Percentiles rank a stretch among this genome's conserved stretches.
phyloP scores from a whole-genome alignment of 2,329 filamentous ascomycete species.

The Neophaeococcomyces mojaviensis region DNA sequence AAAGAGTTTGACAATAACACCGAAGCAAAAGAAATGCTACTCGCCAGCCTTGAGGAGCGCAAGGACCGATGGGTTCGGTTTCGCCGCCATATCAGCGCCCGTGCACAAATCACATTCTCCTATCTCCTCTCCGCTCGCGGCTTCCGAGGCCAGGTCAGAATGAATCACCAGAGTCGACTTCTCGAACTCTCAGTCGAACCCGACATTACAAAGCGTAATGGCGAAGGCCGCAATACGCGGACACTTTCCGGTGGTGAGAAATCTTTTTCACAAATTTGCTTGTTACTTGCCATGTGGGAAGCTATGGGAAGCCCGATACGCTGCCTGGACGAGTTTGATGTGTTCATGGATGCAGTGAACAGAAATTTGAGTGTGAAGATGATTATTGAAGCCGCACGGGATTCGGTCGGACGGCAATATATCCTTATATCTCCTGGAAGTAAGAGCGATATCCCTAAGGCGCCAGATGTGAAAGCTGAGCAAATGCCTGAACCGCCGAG shows the following conservation, averaged over 20 bases:
- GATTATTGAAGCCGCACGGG: conserved; percentile 82
- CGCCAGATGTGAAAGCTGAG: conserved; percentile 38
- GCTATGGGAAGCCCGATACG: conserved; percentile 94
- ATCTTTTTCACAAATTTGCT: conserved; percentile 92
- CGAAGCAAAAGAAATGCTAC: conserved; percentile 40
- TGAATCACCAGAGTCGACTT: conserved; percentile 67
- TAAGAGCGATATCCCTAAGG: conserved; percentile 48
- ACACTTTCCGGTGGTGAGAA: conserved; percentile 95
- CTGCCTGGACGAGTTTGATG: conserved; percentile 95
- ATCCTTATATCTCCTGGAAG: conserved; percentile 93
- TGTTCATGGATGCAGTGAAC: conserved; percentile 98
- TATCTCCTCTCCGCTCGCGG: conserved; percentile 83
- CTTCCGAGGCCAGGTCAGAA: conserved; percentile 72
- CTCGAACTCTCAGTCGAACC: conserved; percentile 72
- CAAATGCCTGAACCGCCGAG: background rate
- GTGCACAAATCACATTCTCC: conserved; percentile 76
- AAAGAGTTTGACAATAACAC: conserved; percentile 32
- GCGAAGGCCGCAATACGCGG: conserved; percentile 72
- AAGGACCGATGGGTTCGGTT: conserved; percentile 72
- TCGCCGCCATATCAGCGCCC: conserved; percentile 74
- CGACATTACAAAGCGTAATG: conserved; percentile 60
- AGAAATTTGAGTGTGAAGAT: conserved; percentile 86
- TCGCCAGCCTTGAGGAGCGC: conserved; percentile 59
- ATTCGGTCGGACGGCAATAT: conserved; percentile 84
- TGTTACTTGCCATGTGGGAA: conserved; percentile 90